Conservation (phyloP, 1,139 yeast genomes). For the Spathaspora sp. region DNA sequence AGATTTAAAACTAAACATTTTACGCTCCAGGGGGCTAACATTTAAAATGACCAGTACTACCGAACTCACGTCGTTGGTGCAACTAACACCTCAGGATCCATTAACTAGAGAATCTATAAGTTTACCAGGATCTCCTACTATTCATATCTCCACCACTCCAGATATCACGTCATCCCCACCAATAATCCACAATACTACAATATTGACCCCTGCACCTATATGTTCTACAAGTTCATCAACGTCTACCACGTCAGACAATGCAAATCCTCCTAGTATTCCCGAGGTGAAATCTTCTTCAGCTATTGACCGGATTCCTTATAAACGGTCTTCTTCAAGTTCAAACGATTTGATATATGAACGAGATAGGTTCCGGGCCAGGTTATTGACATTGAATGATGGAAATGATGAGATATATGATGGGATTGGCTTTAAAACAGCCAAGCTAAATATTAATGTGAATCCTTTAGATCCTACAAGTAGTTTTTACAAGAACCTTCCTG, state of each 20-base stretch:
- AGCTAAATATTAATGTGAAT: slow-evolving; percentile 24
- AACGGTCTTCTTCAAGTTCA: slow-evolving; percentile 43
- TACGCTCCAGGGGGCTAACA: too few species aligned
- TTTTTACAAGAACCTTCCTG: slow-evolving; percentile 17
- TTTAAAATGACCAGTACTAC: not conserved
- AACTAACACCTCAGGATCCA: not conserved
- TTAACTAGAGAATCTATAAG: not conserved
- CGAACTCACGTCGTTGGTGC: not conserved
- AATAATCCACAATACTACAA: not conserved
- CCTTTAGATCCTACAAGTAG: slow-evolving; percentile 27
- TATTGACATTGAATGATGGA: slow-evolving; percentile 31
- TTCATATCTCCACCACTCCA: not conserved
- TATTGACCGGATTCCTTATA: slow-evolving; percentile 12
- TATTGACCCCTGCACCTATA: not conserved
- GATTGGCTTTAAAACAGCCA: slow-evolving; percentile 35
- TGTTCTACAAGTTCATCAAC: not conserved
- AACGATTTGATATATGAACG: slow-evolving; percentile 44
- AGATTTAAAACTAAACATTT: not conserved
- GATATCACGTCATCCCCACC: not conserved
- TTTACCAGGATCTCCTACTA: not conserved
- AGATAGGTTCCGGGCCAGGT: slow-evolving; percentile 44
- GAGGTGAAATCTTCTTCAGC: not conserved
- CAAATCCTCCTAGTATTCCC: not conserved
- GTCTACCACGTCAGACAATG: not conserved
- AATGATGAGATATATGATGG: slow-evolving; percentile 2